phyloP scores from a whole-genome alignment of 2,329 filamentous ascomycete genomes.

The Xylaria sp. region DNA sequence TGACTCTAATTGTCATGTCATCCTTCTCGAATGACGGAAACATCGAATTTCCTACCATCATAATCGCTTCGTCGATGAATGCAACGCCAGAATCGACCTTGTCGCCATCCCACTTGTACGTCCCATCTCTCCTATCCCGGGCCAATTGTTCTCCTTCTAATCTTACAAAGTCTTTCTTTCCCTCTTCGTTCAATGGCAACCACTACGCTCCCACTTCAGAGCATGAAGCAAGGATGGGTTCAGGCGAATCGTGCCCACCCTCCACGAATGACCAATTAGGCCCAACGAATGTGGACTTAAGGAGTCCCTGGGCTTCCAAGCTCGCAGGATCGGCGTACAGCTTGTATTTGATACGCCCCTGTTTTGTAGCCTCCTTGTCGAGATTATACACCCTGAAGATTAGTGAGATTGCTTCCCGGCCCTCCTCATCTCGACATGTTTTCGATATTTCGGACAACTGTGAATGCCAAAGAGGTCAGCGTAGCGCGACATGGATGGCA shows the following conservation, averaged over 20 bases:
- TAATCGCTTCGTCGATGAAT: too few species aligned
- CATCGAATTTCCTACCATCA: too few species aligned
- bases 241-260: background rate
- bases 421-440: background rate
- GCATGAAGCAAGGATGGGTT: background rate
- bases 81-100: too few species aligned
- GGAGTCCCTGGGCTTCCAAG: background rate
- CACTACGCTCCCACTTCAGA: background rate
- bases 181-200: background rate
- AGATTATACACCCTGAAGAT: background rate
- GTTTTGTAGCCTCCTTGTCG: constrained; percentile 4
- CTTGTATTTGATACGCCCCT: constrained; percentile 5
- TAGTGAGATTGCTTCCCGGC: background rate
- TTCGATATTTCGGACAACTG: background rate
- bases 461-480: background rate
- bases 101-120: too few species aligned
- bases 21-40: too few species aligned
- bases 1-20: too few species aligned
- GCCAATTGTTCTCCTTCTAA: too few species aligned
- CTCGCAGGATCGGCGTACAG: background rate
- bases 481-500: background rate
- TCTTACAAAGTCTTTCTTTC: too few species aligned
- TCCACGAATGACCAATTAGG: background rate
- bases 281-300: background rate
- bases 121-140: too few species aligned